Percentiles rank a stretch among this genome's conserved stretches.
Evolutionary conservation across 139 green algal genomes (phyloP).

Genomic region (Zygnema cylindricum): DNA sequence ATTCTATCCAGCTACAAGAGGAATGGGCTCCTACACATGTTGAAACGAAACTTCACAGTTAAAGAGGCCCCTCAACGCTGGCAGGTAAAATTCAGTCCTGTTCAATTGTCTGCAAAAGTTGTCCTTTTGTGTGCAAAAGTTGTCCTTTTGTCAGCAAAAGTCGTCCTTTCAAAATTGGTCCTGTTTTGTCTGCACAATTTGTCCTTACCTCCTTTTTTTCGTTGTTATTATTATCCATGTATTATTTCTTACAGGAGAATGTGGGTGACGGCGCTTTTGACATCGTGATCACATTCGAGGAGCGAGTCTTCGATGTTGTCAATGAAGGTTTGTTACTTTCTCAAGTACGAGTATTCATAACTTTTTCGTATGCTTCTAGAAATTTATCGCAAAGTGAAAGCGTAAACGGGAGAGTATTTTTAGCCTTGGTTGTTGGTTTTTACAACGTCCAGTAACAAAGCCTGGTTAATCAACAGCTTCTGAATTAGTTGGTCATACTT

Average conservation of each 20-base stretch:
- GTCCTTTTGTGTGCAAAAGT: too few species aligned
- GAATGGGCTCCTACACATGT: constrained; percentile 85
- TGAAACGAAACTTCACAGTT: constrained; percentile 82
- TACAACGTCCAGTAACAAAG: too few species aligned
- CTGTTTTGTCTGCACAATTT: too few species aligned
- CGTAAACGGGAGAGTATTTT: background rate
- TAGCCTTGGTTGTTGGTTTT: background rate
- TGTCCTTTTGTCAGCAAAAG: too few species aligned
- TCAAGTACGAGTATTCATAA: constrained; percentile 12
- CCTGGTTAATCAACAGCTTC: background rate
- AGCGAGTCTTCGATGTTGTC: constrained; percentile 70
- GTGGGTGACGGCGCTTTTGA: constrained; percentile 55
- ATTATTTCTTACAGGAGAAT: too few species aligned
- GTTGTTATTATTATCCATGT: too few species aligned
- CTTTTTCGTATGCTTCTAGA: constrained; percentile 5
- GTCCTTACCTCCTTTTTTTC: too few species aligned
- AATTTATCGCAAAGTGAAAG: background rate
- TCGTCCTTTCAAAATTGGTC: too few species aligned
- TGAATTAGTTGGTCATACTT: too few species aligned
- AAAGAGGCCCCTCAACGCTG: constrained; percentile 85
- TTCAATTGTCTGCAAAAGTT: constrained; percentile 62
- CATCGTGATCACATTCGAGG: constrained; percentile 66
- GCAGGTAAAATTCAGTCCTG: too few species aligned
- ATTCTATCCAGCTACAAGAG: constrained; percentile 71
- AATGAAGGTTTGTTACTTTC: constrained; percentile 65